Percentiles rank a stretch among this genome's conserved stretches.
Conservation (phyloP, 2,329 filamentous ascomycete species). For the Dactylellina sp. region DNA sequence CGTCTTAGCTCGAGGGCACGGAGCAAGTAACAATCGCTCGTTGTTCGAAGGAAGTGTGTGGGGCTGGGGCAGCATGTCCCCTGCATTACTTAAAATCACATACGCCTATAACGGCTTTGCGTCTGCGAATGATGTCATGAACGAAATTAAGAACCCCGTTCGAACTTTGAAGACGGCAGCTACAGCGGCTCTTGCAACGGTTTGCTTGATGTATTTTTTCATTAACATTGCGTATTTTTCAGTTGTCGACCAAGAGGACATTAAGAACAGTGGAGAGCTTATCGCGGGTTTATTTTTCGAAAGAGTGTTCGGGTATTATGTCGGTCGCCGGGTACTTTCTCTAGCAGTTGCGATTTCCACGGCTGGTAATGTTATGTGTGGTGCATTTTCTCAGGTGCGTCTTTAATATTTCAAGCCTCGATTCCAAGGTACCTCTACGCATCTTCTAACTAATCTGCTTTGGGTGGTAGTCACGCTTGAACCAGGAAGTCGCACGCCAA, state of each 20-base stretch:
- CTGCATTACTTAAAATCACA: constrained; percentile 75
- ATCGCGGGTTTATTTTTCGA: constrained; percentile 77
- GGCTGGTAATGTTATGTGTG: constrained; percentile 78
- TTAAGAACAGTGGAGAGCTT: constrained; percentile 74
- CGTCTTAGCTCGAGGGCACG: constrained; percentile 66
- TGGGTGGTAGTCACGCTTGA: constrained; percentile 62
- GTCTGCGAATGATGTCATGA: constrained; percentile 77
- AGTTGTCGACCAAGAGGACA: constrained; percentile 75
- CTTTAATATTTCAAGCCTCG: not conserved
- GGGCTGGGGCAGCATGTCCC: constrained; percentile 76
- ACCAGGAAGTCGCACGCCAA: constrained; percentile 74
- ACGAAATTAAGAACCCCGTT: constrained; percentile 77
- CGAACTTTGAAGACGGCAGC: constrained; percentile 74
- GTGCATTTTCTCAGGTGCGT: constrained; percentile 71
- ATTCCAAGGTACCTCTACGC: not conserved
- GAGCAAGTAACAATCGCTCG: constrained; percentile 66
- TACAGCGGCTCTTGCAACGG: constrained; percentile 71
- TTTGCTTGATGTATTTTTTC: constrained; percentile 74
- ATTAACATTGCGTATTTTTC: constrained; percentile 74
- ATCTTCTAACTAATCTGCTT: not conserved
- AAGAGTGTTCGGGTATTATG: constrained; percentile 70
- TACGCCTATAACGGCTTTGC: constrained; percentile 76
- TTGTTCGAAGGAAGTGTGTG: constrained; percentile 69
- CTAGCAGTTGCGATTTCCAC: constrained; percentile 76
- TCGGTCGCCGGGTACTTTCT: constrained; percentile 72